phyloP scores from a whole-genome alignment of 306 rosid species.

The Alnus rubra region DNA sequence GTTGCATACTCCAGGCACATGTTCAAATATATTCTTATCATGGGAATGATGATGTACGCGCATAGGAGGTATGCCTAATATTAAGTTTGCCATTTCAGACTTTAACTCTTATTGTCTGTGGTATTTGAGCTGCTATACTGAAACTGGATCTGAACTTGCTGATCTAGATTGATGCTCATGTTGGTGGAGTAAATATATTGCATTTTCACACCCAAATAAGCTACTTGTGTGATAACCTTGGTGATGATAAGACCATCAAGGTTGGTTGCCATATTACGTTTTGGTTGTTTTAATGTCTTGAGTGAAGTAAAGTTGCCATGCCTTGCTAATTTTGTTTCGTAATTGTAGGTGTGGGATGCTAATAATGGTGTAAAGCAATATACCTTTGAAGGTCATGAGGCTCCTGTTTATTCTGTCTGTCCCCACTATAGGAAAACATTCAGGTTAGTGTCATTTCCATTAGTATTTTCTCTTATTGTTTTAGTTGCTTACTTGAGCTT shows the following conservation, averaged over 20 bases:
- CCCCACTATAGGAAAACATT: constrained; percentile 89
- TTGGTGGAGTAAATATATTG: constrained; percentile 95
- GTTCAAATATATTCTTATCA: constrained; percentile 91
- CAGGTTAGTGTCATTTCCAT: constrained; percentile 48
- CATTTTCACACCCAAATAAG: constrained; percentile 95
- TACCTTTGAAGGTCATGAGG: constrained; percentile 92
- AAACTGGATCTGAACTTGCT: constrained; percentile 22
- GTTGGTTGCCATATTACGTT: constrained; percentile 40
- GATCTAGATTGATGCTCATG: constrained; percentile 89
- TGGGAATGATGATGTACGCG: constrained; percentile 68
- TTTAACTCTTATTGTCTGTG: constrained; percentile 13
- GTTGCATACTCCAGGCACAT: constrained; percentile 94
- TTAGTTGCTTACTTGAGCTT: constrained; percentile 3
- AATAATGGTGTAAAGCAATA: constrained; percentile 68
- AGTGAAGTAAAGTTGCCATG: constrained; percentile 12
- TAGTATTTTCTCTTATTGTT: constrained; percentile 5
- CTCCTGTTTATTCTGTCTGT: constrained; percentile 89
- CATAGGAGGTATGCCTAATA: constrained; percentile 66
- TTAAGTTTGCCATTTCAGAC: constrained; percentile 5
- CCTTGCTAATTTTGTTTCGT: constrained; percentile 34
- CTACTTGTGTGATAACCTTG: constrained; percentile 96
- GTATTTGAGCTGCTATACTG: constrained; percentile 10
- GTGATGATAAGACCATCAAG: constrained; percentile 95
- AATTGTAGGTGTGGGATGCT: constrained; percentile 90
- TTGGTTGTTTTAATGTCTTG: constrained; percentile 21